A percentile compares a stretch with the other conserved stretches of the same genome.
Conservation (phyloP, 208 protist species). For the Crithidia bombi region DNA sequence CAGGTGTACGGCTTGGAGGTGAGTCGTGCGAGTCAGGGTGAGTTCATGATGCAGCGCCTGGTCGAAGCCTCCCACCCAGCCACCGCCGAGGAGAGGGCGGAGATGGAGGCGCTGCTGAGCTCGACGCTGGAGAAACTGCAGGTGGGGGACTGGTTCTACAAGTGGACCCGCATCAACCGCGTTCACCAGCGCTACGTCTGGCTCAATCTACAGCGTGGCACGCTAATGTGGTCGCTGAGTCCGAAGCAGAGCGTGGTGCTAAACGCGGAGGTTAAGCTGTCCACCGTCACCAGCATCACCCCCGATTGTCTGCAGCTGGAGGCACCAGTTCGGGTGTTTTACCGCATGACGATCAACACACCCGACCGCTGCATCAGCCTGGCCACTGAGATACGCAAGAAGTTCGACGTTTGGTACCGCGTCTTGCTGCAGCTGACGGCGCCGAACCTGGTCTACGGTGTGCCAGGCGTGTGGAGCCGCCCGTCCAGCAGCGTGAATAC, state of each 20-base stretch:
- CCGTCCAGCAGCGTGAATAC: conserved; percentile 40
- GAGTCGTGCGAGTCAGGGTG: conserved; percentile 41
- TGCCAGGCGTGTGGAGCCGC: conserved; percentile 52
- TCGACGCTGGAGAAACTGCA: conserved; percentile 52
- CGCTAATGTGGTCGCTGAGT: conserved; percentile 61
- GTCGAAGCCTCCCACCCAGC: conserved; percentile 33
- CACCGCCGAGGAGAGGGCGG: conserved; percentile 27
- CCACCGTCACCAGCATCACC: conserved; percentile 46
- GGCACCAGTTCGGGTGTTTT: conserved; percentile 51
- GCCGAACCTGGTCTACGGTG: conserved; percentile 37
- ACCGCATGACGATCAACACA: conserved; percentile 60
- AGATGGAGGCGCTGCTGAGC: conserved; percentile 32
- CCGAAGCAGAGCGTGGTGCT: conserved; percentile 42
- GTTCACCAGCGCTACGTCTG: conserved; percentile 79
- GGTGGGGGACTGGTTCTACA: conserved; percentile 80
- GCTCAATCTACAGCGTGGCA: conserved; percentile 63
- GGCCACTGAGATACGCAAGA: conserved; percentile 71
- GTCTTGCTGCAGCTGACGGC: conserved; percentile 56
- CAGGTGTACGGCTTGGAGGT: conserved; percentile 36
- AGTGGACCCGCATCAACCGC: conserved; percentile 67
- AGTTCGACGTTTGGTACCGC: conserved; percentile 83
- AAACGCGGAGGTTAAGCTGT: conserved; percentile 58
- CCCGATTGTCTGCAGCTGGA: conserved; percentile 67
- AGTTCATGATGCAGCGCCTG: conserved; percentile 51
- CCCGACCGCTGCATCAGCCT: conserved; percentile 53